phyloP scores from a whole-genome alignment of 208 protist species.

The Tritrichomonas foetus region DNA sequence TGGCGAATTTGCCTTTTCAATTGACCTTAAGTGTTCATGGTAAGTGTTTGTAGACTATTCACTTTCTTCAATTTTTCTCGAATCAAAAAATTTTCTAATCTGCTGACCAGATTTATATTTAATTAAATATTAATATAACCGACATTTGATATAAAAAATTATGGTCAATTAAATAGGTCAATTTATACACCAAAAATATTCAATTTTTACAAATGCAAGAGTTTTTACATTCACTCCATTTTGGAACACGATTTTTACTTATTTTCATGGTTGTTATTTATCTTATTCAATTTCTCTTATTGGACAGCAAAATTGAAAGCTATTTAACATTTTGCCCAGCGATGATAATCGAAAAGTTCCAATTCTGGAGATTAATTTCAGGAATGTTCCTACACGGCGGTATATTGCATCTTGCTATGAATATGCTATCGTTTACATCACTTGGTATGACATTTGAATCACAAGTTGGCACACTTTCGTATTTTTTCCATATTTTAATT shows the following conservation, averaged over 20 bases:
- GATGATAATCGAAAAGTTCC: not conserved
- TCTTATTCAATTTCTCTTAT: not conserved
- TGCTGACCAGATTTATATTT: too few species aligned
- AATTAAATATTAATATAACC: too few species aligned
- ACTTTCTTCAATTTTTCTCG: too few species aligned
- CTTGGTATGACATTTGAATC: not conserved
- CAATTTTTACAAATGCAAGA: not conserved
- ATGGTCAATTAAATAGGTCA: too few species aligned
- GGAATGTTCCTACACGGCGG: not conserved
- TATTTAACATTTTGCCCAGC: not conserved
- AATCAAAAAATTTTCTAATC: too few species aligned
- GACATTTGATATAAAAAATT: too few species aligned
- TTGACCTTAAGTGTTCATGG: too few species aligned
- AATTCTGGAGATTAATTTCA: not conserved
- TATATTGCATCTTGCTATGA: not conserved
- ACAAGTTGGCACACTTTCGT: not conserved
- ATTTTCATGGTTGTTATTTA: constrained; percentile 16
- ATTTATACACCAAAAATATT: too few species aligned
- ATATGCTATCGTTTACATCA: not conserved
- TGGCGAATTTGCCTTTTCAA: too few species aligned
- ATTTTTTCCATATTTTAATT: not conserved
- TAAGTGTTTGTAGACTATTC: too few species aligned
- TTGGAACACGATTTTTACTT: not conserved
- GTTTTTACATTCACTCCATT: not conserved
- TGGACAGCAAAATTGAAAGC: not conserved